phyloP scores from a whole-genome alignment of 2,329 filamentous ascomycete species.

The Trichoderma atroviride region DNA sequence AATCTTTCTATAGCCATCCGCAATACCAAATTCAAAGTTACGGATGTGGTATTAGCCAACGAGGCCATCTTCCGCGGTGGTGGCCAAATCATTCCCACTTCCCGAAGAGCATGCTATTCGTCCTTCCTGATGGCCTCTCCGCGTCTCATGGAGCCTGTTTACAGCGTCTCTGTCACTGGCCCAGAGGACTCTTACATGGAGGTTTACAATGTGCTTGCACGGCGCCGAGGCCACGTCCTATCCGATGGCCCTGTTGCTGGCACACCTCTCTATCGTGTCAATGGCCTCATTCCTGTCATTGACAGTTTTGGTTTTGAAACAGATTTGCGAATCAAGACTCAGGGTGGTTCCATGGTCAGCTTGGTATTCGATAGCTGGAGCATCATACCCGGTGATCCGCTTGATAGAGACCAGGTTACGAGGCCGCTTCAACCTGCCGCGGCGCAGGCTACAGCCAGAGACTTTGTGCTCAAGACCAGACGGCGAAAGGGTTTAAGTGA shows the following conservation, averaged over 20 bases:
- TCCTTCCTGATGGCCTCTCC: conserved; percentile 97
- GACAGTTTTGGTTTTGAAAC: conserved; percentile 98
- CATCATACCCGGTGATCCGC: conserved; percentile 91
- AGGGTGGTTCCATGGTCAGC: conserved; percentile 86
- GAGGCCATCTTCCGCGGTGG: conserved; percentile 95
- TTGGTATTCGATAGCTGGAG: conserved; percentile 96
- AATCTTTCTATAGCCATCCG: conserved; percentile 70
- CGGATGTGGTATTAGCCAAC: conserved; percentile 80
- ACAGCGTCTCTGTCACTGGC: conserved; percentile 88
- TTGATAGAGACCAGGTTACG: conserved; percentile 83
- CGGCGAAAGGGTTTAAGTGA: conserved; percentile 91
- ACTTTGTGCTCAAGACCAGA: conserved; percentile 96
- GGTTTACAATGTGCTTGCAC: conserved; percentile 88
- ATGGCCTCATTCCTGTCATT: conserved; percentile 90
- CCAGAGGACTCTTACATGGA: conserved; percentile 86
- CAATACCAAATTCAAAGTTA: conserved; percentile 96
- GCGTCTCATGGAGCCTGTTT: conserved; percentile 94
- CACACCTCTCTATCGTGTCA: conserved; percentile 89
- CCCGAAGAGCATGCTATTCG: conserved; percentile 88
- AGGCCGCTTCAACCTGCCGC: conserved; percentile 84
- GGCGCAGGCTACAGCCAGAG: conserved; percentile 85
- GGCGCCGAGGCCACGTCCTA: conserved; percentile 87
- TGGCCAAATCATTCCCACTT: conserved; percentile 95
- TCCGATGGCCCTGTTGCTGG: conserved; percentile 93
- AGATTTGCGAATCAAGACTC: conserved; percentile 91